Evolutionary conservation across 2,329 filamentous ascomycete genomes (phyloP), one percentile per base, ranked within the genome.

Genomic region (Stachybotrys chartarum): DNA sequence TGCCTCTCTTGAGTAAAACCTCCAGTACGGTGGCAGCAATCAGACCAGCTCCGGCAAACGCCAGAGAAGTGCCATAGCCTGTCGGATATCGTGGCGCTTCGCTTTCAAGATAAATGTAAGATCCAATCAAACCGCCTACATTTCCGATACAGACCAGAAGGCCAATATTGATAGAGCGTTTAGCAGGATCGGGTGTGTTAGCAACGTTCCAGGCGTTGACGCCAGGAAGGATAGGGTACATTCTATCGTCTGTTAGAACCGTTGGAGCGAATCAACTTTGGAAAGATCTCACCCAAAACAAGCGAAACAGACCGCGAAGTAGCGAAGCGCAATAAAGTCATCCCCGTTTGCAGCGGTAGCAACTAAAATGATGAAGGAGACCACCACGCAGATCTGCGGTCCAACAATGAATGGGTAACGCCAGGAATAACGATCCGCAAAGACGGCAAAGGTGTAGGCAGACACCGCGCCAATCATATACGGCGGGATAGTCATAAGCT

Each of bases 231-330:
- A 75, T 74, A 0, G 73, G 73, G 51, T 76, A 76, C 63, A 75
- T 70, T 18, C 75, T 70, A 18, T 5, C 7, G 47, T n/a, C 64
- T 63, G 18, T 54, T n/a, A 58, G 56, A 35, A 5, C 11, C 7
- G 12, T 44, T 24, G 5, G 35, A 12, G 12, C 7, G 14, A 52
- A 39, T 14, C 5, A 35, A 12, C n/a, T 11, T 52, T 4, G 18
- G 5, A 32, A 52, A 18, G 3, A 6, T 18, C 59, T 60, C 54
- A 65, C 61, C 66, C 67, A 5, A 64, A 57, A 35, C 63, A 75
- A 0, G 75, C 71, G 5, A 79, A 60, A 45, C 71, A 74, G 32
- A 78, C 70, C 1, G 70, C 74, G 51, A 77, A 76, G 57, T 76
- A 77, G 53, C 72, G 72, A 0, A 72, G 60, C 0, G 67, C 71